Evolutionary conservation across 176 grass and related monocot genomes (phyloP), one percentile per base, ranked within the genome.

Genomic region (Eremochloa ophiuroides): DNA sequence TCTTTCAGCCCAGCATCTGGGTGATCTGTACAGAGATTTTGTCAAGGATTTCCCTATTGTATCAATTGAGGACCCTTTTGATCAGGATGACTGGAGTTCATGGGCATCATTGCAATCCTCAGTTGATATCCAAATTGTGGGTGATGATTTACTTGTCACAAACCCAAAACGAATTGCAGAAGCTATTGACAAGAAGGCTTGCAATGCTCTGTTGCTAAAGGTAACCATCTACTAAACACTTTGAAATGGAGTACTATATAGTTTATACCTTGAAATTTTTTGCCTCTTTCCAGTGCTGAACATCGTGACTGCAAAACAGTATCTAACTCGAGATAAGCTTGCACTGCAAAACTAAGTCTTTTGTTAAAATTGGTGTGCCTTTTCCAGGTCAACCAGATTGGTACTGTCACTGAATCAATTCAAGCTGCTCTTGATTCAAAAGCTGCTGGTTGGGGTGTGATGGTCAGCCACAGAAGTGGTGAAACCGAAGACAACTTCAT

Each of bases 401-500:
- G 96, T 41, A 91, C 91, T 8, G 80, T 91, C 60, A 91, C 93
- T 0, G 96, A 99, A 75, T 99, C 96, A 35, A 99, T 99, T 39
- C 89, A 99, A 86, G 91, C 93, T 34, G 96, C 96, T 67, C 85
- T 95, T 59, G 93, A 99, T 82, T 95, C 96, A 4, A 99, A 95
- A 76, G 85, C 82, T 80, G 96, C 93, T 87, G 96, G 93, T 43
- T 99, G 96, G 96, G 96, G 96, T 8, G 86, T 99, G 72, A 95
- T 99, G 96, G 96, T 99, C 69, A 99, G 96, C 72, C 96, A 99
- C 76, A 88, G 96, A 58, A 99, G 96, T 66, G 96, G 93, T 64
- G 96, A 99, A 91, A 99, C 96, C 16, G 96, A 95, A 88, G 96
- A 99, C 76, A 99, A 95, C 71, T 99, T 95, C 59, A 95, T 99